Evolutionary conservation across 495 filamentous ascomycete species (phyloP).

Genomic region (Cetradonia linearis): DNA sequence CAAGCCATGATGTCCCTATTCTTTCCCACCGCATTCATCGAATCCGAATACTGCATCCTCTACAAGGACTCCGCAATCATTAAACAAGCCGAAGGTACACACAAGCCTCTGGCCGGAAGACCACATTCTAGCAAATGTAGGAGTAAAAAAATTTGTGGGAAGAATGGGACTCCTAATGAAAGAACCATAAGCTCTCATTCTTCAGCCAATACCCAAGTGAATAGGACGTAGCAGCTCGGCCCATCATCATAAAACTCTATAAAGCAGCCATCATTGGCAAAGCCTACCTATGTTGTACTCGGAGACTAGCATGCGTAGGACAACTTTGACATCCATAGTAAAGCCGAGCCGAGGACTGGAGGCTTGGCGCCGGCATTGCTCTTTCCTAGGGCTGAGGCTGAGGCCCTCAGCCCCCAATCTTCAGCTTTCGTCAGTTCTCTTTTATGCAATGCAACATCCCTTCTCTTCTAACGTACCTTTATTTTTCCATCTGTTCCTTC

Average conservation of each 20-base stretch:
- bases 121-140: conserved; percentile 29
- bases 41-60: conserved; percentile 25
- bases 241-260: conserved; percentile 41
- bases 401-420: conserved; percentile 1
- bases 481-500: neutral
- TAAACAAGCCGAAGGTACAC: conserved; percentile 31
- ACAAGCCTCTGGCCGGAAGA: conserved; percentile 28
- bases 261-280: conserved; percentile 33
- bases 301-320: conserved; percentile 38
- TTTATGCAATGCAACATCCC: neutral
- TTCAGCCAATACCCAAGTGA: conserved; percentile 29
- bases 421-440: conserved; percentile 5
- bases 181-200: conserved; percentile 13
- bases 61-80: conserved; percentile 33
- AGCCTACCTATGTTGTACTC: conserved; percentile 31
- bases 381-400: conserved; percentile 5
- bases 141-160: conserved; percentile 32
- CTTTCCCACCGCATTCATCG: conserved; percentile 33
- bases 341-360: conserved; percentile 1
- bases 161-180: conserved; percentile 28
- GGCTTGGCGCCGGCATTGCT: conserved; percentile 5
- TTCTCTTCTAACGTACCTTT: neutral
- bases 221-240: conserved; percentile 32
- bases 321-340: conserved; percentile 31
- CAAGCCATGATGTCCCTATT: conserved; percentile 35